phyloP scores from a whole-genome alignment of 1,284 basidiomycete genomes.

The Naganishia liquefaciens region DNA sequence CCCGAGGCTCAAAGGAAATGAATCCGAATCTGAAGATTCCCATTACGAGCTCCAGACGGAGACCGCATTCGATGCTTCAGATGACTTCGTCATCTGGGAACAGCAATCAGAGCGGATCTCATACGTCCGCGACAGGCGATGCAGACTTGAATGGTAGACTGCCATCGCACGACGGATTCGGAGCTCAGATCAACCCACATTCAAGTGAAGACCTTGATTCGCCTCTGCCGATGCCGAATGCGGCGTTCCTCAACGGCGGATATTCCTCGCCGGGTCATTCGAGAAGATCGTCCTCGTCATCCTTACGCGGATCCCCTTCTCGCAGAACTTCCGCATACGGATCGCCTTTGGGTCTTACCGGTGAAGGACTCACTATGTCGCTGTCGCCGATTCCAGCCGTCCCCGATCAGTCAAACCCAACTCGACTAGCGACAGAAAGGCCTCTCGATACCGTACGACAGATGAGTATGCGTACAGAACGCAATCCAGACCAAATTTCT shows the following conservation, averaged over 20 bases:
- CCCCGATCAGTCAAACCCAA: slow-evolving; percentile 52
- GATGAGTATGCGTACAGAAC: slow-evolving; percentile 39
- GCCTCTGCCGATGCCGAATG: slow-evolving; percentile 24
- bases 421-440: slow-evolving; percentile 44
- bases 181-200: background rate
- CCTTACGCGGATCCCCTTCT: slow-evolving; percentile 11
- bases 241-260: slow-evolving; percentile 22
- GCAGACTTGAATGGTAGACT: background rate
- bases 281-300: slow-evolving; percentile 24
- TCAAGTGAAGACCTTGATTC: slow-evolving; percentile 25
- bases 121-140: slow-evolving; percentile 1
- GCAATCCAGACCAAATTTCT: slow-evolving; percentile 1
- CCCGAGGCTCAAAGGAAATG: slow-evolving; percentile 17
- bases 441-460: slow-evolving; percentile 51
- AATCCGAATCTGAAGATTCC: slow-evolving; percentile 19
- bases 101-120: slow-evolving; percentile 7
- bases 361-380: slow-evolving; percentile 17
- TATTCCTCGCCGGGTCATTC: slow-evolving; percentile 26
- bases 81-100: slow-evolving; percentile 27
- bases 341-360: slow-evolving; percentile 12
- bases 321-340: slow-evolving; percentile 17
- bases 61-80: slow-evolving; percentile 25
- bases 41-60: slow-evolving; percentile 12
- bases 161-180: background rate
- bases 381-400: slow-evolving; percentile 20